Evolutionary conservation across 352 stramenopile genomes (phyloP).

Genomic region (Phytophthora melonis): DNA sequence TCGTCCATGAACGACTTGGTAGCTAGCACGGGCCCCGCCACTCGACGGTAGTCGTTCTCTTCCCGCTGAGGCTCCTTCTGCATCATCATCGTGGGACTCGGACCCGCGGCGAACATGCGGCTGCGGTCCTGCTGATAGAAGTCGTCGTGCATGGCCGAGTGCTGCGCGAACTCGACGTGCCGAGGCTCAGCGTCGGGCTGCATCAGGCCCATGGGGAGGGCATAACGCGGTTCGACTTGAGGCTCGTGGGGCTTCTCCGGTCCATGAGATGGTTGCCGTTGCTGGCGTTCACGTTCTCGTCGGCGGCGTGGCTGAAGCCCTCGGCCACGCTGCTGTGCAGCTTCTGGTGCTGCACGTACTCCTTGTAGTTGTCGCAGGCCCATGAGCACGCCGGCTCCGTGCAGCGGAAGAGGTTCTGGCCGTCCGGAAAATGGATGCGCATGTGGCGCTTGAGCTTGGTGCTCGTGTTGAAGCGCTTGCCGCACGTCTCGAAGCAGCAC

Average conservation of each 20-base stretch:
- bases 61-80: constrained; percentile 41
- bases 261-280: constrained; percentile 20
- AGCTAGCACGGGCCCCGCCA: constrained; percentile 1
- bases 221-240: constrained; percentile 19
- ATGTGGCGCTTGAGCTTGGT: constrained; percentile 92
- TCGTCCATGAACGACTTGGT: constrained; percentile 53
- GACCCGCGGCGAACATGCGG: constrained; percentile 33
- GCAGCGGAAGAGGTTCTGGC: constrained; percentile 80
- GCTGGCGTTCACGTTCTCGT: constrained; percentile 32
- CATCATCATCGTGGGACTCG: constrained; percentile 35
- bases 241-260: constrained; percentile 8
- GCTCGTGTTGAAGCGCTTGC: constrained; percentile 90
- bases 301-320: constrained; percentile 23
- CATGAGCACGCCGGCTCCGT: constrained; percentile 60
- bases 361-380: constrained; percentile 88
- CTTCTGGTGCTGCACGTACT: constrained; percentile 82
- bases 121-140: constrained; percentile 49
- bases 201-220: neutral
- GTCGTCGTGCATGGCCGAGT: constrained; percentile 24
- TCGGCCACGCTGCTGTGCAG: constrained; percentile 46
- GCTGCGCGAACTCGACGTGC: constrained; percentile 27
- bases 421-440: constrained; percentile 88
- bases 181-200: neutral
- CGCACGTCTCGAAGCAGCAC: constrained; percentile 79
- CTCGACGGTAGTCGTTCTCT: constrained; percentile 39